These are phyloP conservation scores for Chenopodium formosanum DNA, from an alignment of 148 eudicot species.

Conservation along the genomic window DNA sequence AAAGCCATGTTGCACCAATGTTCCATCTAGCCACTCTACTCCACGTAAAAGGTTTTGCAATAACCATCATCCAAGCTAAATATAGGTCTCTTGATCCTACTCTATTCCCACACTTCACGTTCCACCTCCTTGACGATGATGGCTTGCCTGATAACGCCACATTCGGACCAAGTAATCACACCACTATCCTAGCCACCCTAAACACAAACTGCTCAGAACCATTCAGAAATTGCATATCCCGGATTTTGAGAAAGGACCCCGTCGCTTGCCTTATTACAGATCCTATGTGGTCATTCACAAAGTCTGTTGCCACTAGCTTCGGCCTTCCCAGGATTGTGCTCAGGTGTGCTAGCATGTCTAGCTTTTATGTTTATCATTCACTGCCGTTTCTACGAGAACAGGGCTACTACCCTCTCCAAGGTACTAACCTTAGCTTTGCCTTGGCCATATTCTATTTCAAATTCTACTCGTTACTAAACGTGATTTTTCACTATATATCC, in stretches of 20 bases:
- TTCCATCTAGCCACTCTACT: conserved; percentile 40
- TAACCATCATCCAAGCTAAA: conserved; percentile 36
- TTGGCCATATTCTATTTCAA: too few relatives aligned
- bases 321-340: conserved; percentile 28
- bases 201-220: conserved; percentile 31
- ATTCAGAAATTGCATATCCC: conserved; percentile 28
- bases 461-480: too few relatives aligned
- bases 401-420: conserved; percentile 38
- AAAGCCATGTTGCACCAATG: conserved; percentile 53
- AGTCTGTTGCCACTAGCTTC: conserved; percentile 13
- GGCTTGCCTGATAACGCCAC: conserved; percentile 16
- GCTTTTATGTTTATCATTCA: conserved; percentile 32
- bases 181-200: conserved; percentile 10
- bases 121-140: conserved; percentile 26
- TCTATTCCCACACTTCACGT: conserved; percentile 26
- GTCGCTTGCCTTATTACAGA: conserved; percentile 38
- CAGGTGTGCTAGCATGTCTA: conserved; percentile 30
- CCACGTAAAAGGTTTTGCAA: conserved; percentile 37
- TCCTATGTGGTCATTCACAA: conserved; percentile 35
- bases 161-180: not conserved
- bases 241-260: conserved; percentile 8
- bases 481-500: too few relatives aligned
- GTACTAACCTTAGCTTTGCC: conserved; percentile 6
- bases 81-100: conserved; percentile 37
- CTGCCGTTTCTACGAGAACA: conserved; percentile 22